Evolutionary conservation across 495 filamentous ascomycete genomes (phyloP).

Genomic region (Oidiodendron maius): DNA sequence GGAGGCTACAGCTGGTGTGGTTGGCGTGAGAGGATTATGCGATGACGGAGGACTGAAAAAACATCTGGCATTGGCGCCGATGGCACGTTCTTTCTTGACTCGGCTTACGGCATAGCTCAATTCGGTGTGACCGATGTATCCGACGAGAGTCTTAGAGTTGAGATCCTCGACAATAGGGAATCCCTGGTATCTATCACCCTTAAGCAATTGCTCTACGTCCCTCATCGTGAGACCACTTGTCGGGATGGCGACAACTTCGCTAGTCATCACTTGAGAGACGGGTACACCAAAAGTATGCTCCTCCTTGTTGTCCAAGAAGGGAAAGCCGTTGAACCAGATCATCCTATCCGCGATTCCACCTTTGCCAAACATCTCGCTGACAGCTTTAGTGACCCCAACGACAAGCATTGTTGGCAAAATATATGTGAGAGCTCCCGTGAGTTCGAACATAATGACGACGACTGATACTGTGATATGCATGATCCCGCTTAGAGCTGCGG

Average conservation of each 20-base stretch:
- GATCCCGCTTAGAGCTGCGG: constrained; percentile 91
- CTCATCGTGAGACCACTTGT: constrained; percentile 67
- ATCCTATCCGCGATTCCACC: constrained; percentile 96
- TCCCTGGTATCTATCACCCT: constrained; percentile 80
- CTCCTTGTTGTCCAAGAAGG: constrained; percentile 96
- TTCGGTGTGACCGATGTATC: constrained; percentile 94
- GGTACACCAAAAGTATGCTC: constrained; percentile 96
- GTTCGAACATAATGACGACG: constrained; percentile 97
- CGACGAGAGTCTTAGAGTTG: constrained; percentile 64
- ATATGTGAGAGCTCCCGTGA: constrained; percentile 91
- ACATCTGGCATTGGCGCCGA: constrained; percentile 56
- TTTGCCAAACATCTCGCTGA: constrained; percentile 86
- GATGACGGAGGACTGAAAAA: constrained; percentile 67
- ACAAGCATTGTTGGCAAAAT: constrained; percentile 99
- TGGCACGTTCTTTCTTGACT: constrained; percentile 67
- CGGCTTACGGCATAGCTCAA: constrained; percentile 89
- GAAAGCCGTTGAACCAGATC: constrained; percentile 99
- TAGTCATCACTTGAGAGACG: constrained; percentile 88
- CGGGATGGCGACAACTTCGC: constrained; percentile 67
- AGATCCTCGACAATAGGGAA: constrained; percentile 87
- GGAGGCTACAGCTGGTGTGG: constrained; percentile 21
- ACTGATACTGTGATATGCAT: constrained; percentile 98
- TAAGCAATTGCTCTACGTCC: constrained; percentile 67
- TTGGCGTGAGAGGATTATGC: constrained; percentile 30
- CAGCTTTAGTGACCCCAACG: constrained; percentile 92